phyloP scores from a whole-genome alignment of 129 eudicot genomes.

The Arctium lappa region DNA sequence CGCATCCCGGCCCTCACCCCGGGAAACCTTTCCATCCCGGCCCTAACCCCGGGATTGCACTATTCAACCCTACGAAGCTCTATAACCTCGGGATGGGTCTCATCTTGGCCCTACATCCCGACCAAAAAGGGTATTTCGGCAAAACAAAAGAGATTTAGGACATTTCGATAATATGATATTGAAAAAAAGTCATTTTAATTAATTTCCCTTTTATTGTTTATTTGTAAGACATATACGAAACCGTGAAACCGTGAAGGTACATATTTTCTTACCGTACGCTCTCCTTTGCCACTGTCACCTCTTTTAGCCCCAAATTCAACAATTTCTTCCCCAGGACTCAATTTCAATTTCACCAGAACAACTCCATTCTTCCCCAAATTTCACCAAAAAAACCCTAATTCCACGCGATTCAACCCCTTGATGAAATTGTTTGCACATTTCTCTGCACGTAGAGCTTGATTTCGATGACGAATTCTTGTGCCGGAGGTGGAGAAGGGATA shows the following conservation, averaged over 20 bases:
- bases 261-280: neutral
- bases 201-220: neutral
- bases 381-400: constrained; percentile 25
- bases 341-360: constrained; percentile 7
- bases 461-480: constrained; percentile 53
- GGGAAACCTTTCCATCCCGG: too few relatives aligned
- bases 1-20: too few relatives aligned
- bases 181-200: too few relatives aligned
- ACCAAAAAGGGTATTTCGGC: too few relatives aligned
- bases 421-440: constrained; percentile 17
- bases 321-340: constrained; percentile 7
- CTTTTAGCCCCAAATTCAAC: constrained; percentile 22
- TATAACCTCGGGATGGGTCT: too few relatives aligned
- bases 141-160: too few relatives aligned
- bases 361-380: constrained; percentile 8
- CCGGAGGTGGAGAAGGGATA: constrained; percentile 31
- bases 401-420: constrained; percentile 8
- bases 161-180: too few relatives aligned
- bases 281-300: constrained; percentile 3
- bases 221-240: neutral
- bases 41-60: too few relatives aligned
- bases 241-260: neutral
- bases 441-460: constrained; percentile 26
- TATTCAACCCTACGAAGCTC: too few relatives aligned
- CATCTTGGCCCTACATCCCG: too few relatives aligned